Percentiles rank a stretch among this genome's conserved stretches.
phyloP scores from a whole-genome alignment of 2,329 filamentous ascomycete species.

The Arthrinium phaeospermum region DNA sequence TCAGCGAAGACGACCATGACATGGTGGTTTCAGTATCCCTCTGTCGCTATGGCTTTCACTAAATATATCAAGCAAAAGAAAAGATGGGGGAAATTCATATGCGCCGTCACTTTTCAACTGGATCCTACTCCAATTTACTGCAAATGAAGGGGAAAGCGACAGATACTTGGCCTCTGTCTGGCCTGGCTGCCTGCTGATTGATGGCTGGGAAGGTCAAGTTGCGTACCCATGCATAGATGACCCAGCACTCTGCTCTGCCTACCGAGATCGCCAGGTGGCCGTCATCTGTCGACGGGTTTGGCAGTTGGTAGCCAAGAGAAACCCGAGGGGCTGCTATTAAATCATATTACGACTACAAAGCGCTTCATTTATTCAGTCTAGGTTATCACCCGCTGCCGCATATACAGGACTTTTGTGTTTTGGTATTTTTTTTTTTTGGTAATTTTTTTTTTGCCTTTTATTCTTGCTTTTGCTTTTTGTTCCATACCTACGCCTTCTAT shows the following conservation, averaged over 20 bases:
- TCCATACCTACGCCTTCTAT: conserved; percentile 16
- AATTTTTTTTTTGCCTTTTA: conserved; percentile 15
- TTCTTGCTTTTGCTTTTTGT: conserved; percentile 17
- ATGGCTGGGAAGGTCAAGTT: not conserved
- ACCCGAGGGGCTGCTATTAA: not conserved
- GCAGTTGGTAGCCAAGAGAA: not conserved
- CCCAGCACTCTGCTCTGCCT: not conserved
- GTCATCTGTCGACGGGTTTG: not conserved
- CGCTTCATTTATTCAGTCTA: not conserved
- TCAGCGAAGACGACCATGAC: conserved; percentile 2
- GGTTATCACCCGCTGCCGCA: not conserved
- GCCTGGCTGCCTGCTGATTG: not conserved
- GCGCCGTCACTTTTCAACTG: not conserved
- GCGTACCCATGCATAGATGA: not conserved
- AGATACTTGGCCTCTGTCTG: not conserved
- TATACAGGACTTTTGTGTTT: not conserved
- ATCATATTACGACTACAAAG: not conserved
- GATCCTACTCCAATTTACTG: not conserved
- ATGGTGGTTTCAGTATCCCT: not conserved
- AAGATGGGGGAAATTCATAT: not conserved
- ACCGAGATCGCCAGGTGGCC: not conserved
- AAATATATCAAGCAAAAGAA: not conserved
- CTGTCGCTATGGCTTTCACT: not conserved
- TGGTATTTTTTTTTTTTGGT: not conserved
- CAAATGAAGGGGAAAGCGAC: not conserved